phyloP scores from a whole-genome alignment of 1,139 yeast species.

The Suhomyces ambrosiae region DNA sequence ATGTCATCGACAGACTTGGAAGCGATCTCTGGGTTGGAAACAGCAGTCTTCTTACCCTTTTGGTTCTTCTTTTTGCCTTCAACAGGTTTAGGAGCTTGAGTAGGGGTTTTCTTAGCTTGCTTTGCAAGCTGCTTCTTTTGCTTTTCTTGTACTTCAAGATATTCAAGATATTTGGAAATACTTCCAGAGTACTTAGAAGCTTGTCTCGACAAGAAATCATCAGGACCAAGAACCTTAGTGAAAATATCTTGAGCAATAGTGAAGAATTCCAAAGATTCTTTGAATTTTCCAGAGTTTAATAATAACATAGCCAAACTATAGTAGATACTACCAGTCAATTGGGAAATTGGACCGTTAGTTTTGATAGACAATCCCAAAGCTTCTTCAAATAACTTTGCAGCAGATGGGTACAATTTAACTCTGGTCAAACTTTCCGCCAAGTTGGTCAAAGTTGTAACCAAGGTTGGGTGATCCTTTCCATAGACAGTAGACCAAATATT shows the following conservation, averaged over 20 bases:
- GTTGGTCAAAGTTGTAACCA: slow-evolving; percentile 65
- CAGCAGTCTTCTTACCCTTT: slow-evolving; percentile 20
- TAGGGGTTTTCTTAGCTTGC: slow-evolving; percentile 19
- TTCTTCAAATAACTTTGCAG: slow-evolving; percentile 40
- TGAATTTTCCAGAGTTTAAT: slow-evolving; percentile 53
- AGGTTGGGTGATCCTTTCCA: slow-evolving; percentile 68
- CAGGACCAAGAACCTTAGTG: slow-evolving; percentile 60
- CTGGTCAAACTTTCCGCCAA: slow-evolving; percentile 63
- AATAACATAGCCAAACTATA: slow-evolving; percentile 71
- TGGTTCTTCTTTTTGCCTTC: slow-evolving; percentile 19
- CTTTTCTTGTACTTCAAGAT: slow-evolving; percentile 33
- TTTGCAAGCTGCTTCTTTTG: slow-evolving; percentile 30
- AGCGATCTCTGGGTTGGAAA: slow-evolving; percentile 57
- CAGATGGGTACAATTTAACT: slow-evolving; percentile 40
- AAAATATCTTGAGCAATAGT: slow-evolving; percentile 55
- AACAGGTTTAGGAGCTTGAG: slow-evolving; percentile 20
- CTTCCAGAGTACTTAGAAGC: slow-evolving; percentile 63
- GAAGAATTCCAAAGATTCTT: slow-evolving; percentile 57
- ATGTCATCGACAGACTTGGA: slow-evolving; percentile 68
- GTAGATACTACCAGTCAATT: slow-evolving; percentile 58
- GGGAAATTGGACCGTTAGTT: slow-evolving; percentile 59
- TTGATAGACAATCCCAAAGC: slow-evolving; percentile 51
- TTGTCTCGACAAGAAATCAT: slow-evolving; percentile 63
- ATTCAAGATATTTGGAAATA: slow-evolving; percentile 43
- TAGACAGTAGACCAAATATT: slow-evolving; percentile 56